A percentile compares a stretch with the other conserved stretches of the same genome.
Evolutionary conservation across 495 filamentous ascomycete species (phyloP).

Genomic region (Penicillium egyptiacum): DNA sequence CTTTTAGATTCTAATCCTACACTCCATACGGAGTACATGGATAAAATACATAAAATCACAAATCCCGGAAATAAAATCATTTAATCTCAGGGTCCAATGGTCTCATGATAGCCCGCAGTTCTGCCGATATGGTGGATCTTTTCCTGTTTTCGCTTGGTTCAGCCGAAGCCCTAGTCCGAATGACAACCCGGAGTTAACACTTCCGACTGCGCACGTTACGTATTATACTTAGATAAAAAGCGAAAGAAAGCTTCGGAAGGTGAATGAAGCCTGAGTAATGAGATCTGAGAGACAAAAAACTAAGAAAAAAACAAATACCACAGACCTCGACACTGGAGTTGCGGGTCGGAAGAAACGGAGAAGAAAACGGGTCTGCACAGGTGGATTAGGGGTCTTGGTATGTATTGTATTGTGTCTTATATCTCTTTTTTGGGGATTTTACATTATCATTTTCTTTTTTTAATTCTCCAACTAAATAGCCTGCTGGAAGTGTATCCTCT

Average conservation of each 20-base stretch:
- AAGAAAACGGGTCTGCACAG: slow-evolving; percentile 33
- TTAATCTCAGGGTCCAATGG: slow-evolving; percentile 4
- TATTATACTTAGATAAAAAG: background rate
- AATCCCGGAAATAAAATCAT: background rate
- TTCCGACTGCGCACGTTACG: background rate
- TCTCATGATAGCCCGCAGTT: slow-evolving; percentile 25
- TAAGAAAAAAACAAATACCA: background rate
- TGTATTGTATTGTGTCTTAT: slow-evolving; percentile 10
- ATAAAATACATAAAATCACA: background rate
- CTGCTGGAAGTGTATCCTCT: slow-evolving; percentile 18
- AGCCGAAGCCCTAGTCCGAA: slow-evolving; percentile 33
- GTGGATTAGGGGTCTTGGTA: slow-evolving; percentile 27
- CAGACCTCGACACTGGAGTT: slow-evolving; percentile 22
- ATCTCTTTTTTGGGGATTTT: background rate
- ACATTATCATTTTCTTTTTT: background rate
- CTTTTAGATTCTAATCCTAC: background rate
- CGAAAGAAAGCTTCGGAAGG: background rate
- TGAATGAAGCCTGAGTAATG: background rate
- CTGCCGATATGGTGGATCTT: slow-evolving; percentile 22
- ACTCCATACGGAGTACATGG: too few relatives aligned
- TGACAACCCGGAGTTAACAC: slow-evolving; percentile 16
- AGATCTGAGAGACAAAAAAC: slow-evolving; percentile 1
- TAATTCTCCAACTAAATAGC: slow-evolving; percentile 15
- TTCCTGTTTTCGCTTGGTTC: slow-evolving; percentile 23
- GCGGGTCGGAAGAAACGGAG: slow-evolving; percentile 30